Conservation (phyloP, 2,329 filamentous ascomycete species). For the Leptodontidium sp. region DNA sequence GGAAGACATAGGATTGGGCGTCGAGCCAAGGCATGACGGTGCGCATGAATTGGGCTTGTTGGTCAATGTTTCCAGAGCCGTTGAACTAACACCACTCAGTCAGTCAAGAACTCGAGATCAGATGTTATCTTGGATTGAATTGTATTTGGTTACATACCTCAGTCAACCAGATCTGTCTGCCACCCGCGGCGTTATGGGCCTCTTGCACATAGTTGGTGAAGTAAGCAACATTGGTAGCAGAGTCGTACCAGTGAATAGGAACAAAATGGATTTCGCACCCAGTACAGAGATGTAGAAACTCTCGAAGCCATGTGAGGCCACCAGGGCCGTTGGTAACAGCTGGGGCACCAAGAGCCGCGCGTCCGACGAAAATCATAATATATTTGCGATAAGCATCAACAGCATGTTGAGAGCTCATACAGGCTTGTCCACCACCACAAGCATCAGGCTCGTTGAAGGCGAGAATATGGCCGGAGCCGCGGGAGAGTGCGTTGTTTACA, state of each 20-base stretch:
- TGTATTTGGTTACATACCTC: constrained; percentile 39
- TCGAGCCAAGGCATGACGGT: constrained; percentile 15
- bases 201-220: constrained; percentile 53
- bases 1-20: neutral
- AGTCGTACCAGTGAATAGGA: constrained; percentile 51
- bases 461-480: too few species aligned
- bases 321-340: constrained; percentile 53
- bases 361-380: constrained; percentile 52
- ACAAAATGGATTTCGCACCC: constrained; percentile 54
- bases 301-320: constrained; percentile 51
- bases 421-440: neutral
- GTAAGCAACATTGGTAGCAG: constrained; percentile 45
- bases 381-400: constrained; percentile 49
- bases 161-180: constrained; percentile 22
- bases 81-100: constrained; percentile 10
- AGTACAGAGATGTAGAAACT: constrained; percentile 46
- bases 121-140: constrained; percentile 44
- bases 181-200: constrained; percentile 32
- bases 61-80: neutral
- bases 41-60: neutral
- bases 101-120: neutral
- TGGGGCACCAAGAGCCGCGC: constrained; percentile 53
- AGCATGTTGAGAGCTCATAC: constrained; percentile 38
- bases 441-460: too few species aligned
- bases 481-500: too few species aligned